Evolutionary conservation across 1,139 yeast species (phyloP), one percentile per base, ranked within the genome.

Genomic region (Debaryomycetaceae sp.): DNA sequence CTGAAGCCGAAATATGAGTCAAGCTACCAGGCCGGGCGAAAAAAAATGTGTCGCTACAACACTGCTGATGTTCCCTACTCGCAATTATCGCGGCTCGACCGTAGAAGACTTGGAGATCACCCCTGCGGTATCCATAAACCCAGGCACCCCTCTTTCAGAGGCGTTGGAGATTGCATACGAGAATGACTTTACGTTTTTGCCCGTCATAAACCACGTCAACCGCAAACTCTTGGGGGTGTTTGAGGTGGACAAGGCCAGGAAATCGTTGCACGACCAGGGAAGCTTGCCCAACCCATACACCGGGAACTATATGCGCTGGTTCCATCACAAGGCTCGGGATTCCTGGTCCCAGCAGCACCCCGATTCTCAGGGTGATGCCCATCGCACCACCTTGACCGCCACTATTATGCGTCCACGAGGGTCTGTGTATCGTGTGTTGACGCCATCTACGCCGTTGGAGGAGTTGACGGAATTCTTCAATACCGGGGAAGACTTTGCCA

Each of bases 31-130:
- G n/a, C n/a, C n/a, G n/a, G n/a, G n/a, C n/a, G n/a, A n/a, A n/a
- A n/a, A n/a, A n/a, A n/a, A n/a, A n/a, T n/a, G n/a, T n/a, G n/a
- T n/a, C n/a, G n/a, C n/a, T n/a, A n/a, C n/a, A n/a, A 8, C 22
- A 19, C 22, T 8, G 11, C 13, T 7, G 24, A 22, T n/a, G 13
- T 61, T 61, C 40, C 58, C 51, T 31, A 43, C 46, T 14, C 45
- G 55, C 30, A 70, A 64, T 43, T 64, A 64, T 38, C 52, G 70
- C 25, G 71, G 71, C 0, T 69, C 81, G 12, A 71, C 77, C 2
- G 64, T 74, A 8, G 80, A 74, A 44, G 81, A 74, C 40, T 60
- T 74, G 39, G 77, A 74, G 42, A 63, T 73, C 32, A 68, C 67
- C 28, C 80, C 79, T 1, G 80, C 80, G 21, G 53, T 72, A 23